A percentile compares a stretch with the other conserved stretches of the same genome.
These are phyloP conservation scores for Lasiodiplodia sp. DNA, from an alignment of 2,329 filamentous ascomycete species.

Conservation along the genomic window DNA sequence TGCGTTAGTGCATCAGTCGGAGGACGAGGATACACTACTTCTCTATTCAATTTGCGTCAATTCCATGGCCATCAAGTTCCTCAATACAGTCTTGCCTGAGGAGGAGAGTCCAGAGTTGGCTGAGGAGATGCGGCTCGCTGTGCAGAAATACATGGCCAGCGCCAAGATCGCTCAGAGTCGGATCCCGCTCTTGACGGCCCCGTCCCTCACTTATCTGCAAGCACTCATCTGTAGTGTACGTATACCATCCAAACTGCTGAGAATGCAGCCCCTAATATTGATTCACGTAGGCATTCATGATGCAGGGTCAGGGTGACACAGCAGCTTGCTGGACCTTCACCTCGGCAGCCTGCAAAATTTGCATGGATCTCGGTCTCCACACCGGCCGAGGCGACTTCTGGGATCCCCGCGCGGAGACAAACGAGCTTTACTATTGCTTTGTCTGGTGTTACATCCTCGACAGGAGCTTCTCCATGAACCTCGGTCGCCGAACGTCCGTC, in stretches of 20 bases:
- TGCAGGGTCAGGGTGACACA: conserved; percentile 44
- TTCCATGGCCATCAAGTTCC: conserved; percentile 37
- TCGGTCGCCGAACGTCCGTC: conserved; percentile 39
- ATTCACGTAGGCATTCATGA: conserved; percentile 38
- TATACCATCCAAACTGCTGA: conserved; percentile 3
- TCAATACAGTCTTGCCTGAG: conserved; percentile 38
- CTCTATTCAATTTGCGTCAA: conserved; percentile 44
- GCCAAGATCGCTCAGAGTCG: conserved; percentile 41
- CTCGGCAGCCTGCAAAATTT: conserved; percentile 41
- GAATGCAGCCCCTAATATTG: not conserved
- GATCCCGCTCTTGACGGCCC: conserved; percentile 40
- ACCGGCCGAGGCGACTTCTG: conserved; percentile 27
- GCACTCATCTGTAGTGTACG: conserved; percentile 42
- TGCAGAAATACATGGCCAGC: conserved; percentile 40
- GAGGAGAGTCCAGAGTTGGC: conserved; percentile 37
- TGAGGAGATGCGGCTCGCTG: conserved; percentile 37
- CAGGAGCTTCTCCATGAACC: conserved; percentile 40
- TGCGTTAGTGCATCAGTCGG: conserved; percentile 39
- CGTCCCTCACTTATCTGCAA: conserved; percentile 42
- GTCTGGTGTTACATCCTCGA: conserved; percentile 44
- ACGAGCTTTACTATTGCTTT: conserved; percentile 38
- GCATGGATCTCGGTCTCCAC: conserved; percentile 42
- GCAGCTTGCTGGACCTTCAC: conserved; percentile 43
- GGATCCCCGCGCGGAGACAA: not conserved
- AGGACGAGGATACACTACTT: conserved; percentile 40